Evolutionary conservation across 148 eudicot genomes (phyloP), one percentile per base, ranked within the genome.

Genomic region (Dianthus caryophyllus): DNA sequence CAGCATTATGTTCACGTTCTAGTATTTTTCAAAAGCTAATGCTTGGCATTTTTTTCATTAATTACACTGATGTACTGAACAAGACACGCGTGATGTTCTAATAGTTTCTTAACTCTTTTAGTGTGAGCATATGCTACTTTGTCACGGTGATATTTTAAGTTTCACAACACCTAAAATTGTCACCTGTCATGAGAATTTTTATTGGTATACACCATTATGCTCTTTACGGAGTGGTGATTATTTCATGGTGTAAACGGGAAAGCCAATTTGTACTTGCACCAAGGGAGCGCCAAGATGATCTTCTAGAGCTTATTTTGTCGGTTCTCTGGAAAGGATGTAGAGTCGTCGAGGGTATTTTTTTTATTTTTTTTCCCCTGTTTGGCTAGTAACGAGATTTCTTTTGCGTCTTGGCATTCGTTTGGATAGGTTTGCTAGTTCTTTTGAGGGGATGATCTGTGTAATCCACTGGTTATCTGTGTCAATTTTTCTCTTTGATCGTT

Each of bases 11-110:
- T 36, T 55, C 44, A 50, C n/a, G 46, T 0, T 46, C 31, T 16
- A 25, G 36, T 63, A 44, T 4, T 63, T 44, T 25, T 48, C 13
- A 36, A 41, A 15, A 1, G 55, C 15, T 22, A 51, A 38, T 61
- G 36, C 3, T 16, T 24, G 59, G 14, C 61, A 36, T 1, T 5
- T 44, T 39, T 51, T 44, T 21, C 50, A 15, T 50, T 20, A 41
- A 49, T 70, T 24, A 61, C 36, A 17, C 36, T 68, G 38, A 53
- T 53, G 57, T 53, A 24, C 16, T 10, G 15, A 53, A 10, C 30
- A 10, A 21, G 29, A 53, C 25, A 8, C n/a, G n/a, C n/a, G 27
- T 41, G 29, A 53, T 21, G 57, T 10, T 53, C 22, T 50, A 15
- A 50, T 50, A 18, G 24, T 15, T 10, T 53, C 16, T 21, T 53